Conservation (phyloP, 768 basidiomycete genomes). For the Lanmaoa rubissima region DNA sequence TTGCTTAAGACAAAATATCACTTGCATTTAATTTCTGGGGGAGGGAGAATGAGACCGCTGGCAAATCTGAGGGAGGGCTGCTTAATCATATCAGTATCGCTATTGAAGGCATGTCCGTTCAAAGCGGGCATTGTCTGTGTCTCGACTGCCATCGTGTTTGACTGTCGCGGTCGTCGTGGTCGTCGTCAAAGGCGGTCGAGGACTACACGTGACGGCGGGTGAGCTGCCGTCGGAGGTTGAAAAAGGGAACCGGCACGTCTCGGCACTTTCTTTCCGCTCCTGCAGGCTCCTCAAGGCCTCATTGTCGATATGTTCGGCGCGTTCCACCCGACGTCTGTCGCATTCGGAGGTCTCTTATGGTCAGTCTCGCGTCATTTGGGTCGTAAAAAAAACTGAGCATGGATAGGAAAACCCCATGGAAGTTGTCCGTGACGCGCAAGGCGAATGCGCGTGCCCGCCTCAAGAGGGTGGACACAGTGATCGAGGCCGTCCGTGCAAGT, state of each 20-base stretch:
- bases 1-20: neutral
- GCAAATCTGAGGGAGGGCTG: constrained; percentile 54
- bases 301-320: constrained; percentile 72
- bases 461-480: constrained; percentile 91
- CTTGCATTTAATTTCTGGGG: constrained; percentile 91
- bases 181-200: constrained; percentile 19
- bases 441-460: constrained; percentile 86
- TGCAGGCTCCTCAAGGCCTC: neutral
- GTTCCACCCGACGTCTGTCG: constrained; percentile 69
- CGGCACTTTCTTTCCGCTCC: constrained; percentile 16
- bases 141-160: constrained; percentile 47
- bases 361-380: constrained; percentile 28
- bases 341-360: constrained; percentile 83
- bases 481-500: constrained; percentile 79
- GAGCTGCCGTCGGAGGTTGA: constrained; percentile 25
- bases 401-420: constrained; percentile 91
- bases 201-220: neutral
- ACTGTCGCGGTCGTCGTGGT: constrained; percentile 16
- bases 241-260: constrained; percentile 20
- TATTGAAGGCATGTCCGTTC: constrained; percentile 44
- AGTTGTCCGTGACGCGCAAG: constrained; percentile 87
- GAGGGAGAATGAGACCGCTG: constrained; percentile 90
- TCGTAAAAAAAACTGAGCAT: neutral
- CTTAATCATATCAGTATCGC: constrained; percentile 40
- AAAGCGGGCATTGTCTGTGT: constrained; percentile 35